Base-by-base conservation (phyloP, 2,329 filamentous ascomycete species). In the Ophiostoma ulmi region DNA sequence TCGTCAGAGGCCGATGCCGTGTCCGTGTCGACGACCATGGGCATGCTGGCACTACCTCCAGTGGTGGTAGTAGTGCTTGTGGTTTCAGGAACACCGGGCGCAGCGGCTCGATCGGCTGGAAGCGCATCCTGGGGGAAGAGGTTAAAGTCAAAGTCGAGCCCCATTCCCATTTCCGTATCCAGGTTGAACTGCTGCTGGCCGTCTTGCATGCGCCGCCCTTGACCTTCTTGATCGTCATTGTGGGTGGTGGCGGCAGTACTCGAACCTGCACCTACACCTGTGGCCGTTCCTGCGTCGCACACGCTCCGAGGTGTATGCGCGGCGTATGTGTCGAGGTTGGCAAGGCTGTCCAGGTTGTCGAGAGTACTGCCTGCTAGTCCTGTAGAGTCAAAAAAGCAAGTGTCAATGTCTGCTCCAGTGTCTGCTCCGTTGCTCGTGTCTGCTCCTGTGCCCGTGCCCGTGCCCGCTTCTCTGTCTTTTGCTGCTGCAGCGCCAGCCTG, bases 181-280 rank as follows among this genome's bases (percentile, higher is more conserved):
- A 31, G 22, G 22, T 4, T 39, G 11, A 39, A 39, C 38, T 39
- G 17, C 14, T 58, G n/a, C 35, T 38, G 61, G 35, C 35, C 31
- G 35, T 64, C 61, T 38, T 64, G 61, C 58, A 35, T 20, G 14
- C 20, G 10, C 10, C 39, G 66, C 66, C 72, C 70, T 35, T 14
- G 68, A 52, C 70, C 68, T 65, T 67, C 52, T 65, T 70, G 70
- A 68, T 72, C 64, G 65, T 41, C 68, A 14, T 63, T 35, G 63
- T 31, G 67, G 36, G 31, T n/a, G 61, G 61, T 35, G 35, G 61
- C 35, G n/a, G n/a, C 52, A 58, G 52, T 58, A 11, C 52, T 26
- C 31, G 31, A 31, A 31, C 31, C 3, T 31, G 31, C 31, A 31
- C 31, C 31, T 3, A 31, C 31, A 31, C 31, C 31, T 4, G 31